Base-by-base conservation (phyloP, 768 basidiomycete species). In the Hygrophorus russula region DNA sequence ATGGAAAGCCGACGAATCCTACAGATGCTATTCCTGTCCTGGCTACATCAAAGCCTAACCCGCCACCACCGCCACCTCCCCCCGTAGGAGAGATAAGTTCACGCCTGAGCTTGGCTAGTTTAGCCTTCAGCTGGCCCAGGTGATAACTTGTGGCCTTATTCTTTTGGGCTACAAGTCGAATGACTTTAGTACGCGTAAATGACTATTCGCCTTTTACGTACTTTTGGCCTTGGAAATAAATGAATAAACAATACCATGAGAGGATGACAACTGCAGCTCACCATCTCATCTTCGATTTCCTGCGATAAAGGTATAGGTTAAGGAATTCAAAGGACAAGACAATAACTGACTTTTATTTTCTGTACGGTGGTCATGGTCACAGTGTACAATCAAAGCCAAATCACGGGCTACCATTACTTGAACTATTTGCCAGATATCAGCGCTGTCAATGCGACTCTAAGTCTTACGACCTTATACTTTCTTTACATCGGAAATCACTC, bases 271-370 rank as follows among this genome's bases (percentile, higher is more conserved):
- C 39, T 45, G 62, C n/a, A n/a, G n/a, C 76, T 68, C 58, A 85
- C 88, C 92, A 92, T 92, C 65, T 92, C 90, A 87, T 90, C 88
- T 75, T 93, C 90, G 61, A 93, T 77, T 79, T 90, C 89, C 84
- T 89, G 47, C 15, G 20, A 36, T 28, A 47, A 7, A 40, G 73
- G 36, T 37, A 14, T 36, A 42, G 45, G 32, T 52, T 29, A 40
- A 10, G 49, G 42, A 50, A 40, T 18, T 27, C 42, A 36, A 43
- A 58, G 46, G 60, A 56, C 51, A 47, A 44, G 44, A 37, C 27
- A 33, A 40, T 36, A 31, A 49, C 57, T 29, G 50, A 80, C 85
- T 66, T 89, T 89, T 49, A 91, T 88, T 65, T 90, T 91, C 63
- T 91, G 88, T 49, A 92, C 69, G 50, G 88, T 92, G 39, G 87